Percentiles rank a stretch among this genome's conserved stretches.
These are phyloP conservation scores for Ophiocordyceps polyrhachis-furcata DNA, from an alignment of 2,329 filamentous ascomycete species.

Conservation along the genomic window DNA sequence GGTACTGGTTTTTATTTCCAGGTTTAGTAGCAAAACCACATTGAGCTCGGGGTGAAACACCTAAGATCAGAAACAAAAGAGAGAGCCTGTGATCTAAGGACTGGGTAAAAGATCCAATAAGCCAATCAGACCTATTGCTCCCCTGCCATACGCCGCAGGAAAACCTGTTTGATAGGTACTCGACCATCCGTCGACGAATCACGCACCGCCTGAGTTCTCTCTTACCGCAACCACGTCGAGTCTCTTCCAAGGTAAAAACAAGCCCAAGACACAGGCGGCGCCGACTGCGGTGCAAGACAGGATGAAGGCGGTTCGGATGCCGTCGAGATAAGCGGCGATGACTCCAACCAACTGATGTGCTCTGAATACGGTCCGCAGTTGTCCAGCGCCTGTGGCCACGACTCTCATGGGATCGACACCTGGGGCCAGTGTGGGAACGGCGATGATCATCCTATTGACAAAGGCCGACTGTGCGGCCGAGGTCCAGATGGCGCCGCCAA, in stretches of 20 bases:
- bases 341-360: constrained; percentile 26
- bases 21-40: no score
- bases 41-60: no score
- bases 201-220: background rate
- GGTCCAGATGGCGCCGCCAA: constrained; percentile 23
- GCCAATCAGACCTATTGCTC: no score
- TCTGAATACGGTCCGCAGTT: constrained; percentile 28
- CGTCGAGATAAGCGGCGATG: constrained; percentile 35
- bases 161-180: background rate
- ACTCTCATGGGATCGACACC: constrained; percentile 12
- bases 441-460: constrained; percentile 14
- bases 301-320: constrained; percentile 38
- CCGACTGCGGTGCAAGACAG: constrained; percentile 19
- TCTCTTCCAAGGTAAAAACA: background rate
- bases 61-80: no score
- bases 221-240: background rate
- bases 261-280: background rate
- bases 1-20: no score
- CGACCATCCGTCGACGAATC: background rate
- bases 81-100: no score
- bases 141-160: no score
- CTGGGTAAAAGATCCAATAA: no score
- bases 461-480: constrained; percentile 21
- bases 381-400: constrained; percentile 22
- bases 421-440: constrained; percentile 10